Percentiles rank a stretch among this genome's conserved stretches.
Conservation (phyloP, 192 early-diverging fungal species). For the Coemansia sp. region DNA sequence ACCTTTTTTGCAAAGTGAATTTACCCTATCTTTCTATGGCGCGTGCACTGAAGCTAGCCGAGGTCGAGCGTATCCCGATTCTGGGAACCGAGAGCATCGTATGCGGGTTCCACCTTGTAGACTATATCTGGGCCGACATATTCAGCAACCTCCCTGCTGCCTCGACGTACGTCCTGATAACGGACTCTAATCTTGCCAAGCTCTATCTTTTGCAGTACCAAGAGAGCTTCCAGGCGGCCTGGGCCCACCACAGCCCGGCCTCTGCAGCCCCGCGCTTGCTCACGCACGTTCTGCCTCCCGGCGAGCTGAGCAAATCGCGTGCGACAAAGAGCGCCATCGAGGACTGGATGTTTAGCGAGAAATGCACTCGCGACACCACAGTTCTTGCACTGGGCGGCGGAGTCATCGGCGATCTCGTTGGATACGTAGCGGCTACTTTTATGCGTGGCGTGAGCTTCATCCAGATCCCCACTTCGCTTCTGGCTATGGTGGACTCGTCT, state of each 20-base stretch:
- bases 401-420: slow-evolving; percentile 94
- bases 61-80: slow-evolving; percentile 74
- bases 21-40: neutral
- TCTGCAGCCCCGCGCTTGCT: slow-evolving; percentile 61
- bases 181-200: slow-evolving; percentile 80
- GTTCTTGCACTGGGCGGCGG: slow-evolving; percentile 94
- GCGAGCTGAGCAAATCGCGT: slow-evolving; percentile 86
- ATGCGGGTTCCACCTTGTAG: slow-evolving; percentile 77
- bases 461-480: slow-evolving; percentile 91
- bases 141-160: slow-evolving; percentile 62
- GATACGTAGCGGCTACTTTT: slow-evolving; percentile 97
- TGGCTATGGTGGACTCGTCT: slow-evolving; percentile 98
- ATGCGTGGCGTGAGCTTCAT: slow-evolving; percentile 95
- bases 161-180: slow-evolving; percentile 85
- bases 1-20: neutral
- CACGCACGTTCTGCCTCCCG: slow-evolving; percentile 77
- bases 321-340: slow-evolving; percentile 84
- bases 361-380: slow-evolving; percentile 90
- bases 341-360: slow-evolving; percentile 82
- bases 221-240: slow-evolving; percentile 55
- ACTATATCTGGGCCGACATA: slow-evolving; percentile 73
- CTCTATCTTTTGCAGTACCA: slow-evolving; percentile 68
- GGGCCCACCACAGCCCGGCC: slow-evolving; percentile 7
- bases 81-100: slow-evolving; percentile 87
- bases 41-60: slow-evolving; percentile 40